These are phyloP conservation scores for Houttuynia cordata DNA, from an alignment of 164 flowering plant genomes.

Conservation along the genomic window DNA sequence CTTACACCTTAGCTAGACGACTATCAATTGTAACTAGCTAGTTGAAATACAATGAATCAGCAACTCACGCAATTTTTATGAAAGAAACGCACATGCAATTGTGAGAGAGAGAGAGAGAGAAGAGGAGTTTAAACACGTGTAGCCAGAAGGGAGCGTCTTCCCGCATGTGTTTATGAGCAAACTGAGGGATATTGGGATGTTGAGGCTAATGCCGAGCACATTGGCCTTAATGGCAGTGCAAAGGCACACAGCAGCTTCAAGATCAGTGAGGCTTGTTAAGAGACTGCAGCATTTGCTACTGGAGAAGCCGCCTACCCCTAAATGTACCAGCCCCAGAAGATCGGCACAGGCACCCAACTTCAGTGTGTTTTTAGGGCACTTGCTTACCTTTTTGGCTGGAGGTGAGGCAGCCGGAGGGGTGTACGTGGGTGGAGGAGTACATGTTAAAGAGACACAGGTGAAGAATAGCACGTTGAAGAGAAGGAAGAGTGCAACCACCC, in stretches of 20 bases:
- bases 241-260: too few relatives aligned
- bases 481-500: conserved; percentile 27
- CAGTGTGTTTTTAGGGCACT: conserved; percentile 3
- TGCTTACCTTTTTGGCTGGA: not conserved
- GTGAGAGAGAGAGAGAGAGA: not conserved
- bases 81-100: too few relatives aligned
- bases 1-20: too few relatives aligned
- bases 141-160: not conserved
- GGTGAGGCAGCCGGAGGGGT: conserved; percentile 6
- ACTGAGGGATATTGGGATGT: conserved; percentile 1
- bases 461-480: conserved; percentile 46
- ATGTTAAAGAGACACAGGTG: too few relatives aligned
- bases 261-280: not conserved
- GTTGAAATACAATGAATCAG: too few relatives aligned
- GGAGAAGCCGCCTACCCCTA: not conserved
- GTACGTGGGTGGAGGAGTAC: conserved; percentile 36
- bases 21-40: too few relatives aligned
- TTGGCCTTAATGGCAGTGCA: conserved; percentile 4
- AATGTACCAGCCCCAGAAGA: not conserved
- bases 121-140: conserved; percentile 1
- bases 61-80: too few relatives aligned
- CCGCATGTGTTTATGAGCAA: conserved; percentile 2
- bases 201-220: conserved; percentile 2
- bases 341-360: conserved; percentile 2
- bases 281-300: conserved; percentile 1